Percentiles rank a stretch among this genome's conserved stretches.
phyloP scores from a whole-genome alignment of 163 green algal genomes.

The Dunaliella salina region DNA sequence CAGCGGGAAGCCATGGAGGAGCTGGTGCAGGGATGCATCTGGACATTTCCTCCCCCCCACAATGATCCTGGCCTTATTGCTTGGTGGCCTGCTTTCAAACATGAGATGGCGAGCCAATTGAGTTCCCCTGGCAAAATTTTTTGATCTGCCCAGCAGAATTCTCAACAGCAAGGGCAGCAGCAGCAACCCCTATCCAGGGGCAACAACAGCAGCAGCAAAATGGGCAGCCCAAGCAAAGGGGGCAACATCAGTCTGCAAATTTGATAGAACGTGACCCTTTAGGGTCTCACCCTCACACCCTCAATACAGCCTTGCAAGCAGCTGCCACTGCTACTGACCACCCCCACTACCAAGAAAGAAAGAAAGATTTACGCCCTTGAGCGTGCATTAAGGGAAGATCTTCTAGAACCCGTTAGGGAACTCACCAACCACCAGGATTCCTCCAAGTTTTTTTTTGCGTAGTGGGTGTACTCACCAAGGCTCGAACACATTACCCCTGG shows the following conservation, averaged over 20 bases:
- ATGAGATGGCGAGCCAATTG: not conserved
- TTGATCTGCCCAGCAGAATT: not conserved
- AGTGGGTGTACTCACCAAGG: no score
- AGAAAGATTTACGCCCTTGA: no score
- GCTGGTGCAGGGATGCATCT: not conserved
- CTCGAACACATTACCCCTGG: no score
- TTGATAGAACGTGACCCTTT: no score
- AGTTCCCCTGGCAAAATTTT: not conserved
- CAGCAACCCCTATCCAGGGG: not conserved
- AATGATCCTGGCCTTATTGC: not conserved
- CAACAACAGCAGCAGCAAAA: not conserved
- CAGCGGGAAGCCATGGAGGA: not conserved
- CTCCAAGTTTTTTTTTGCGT: no score
- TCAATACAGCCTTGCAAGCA: no score
- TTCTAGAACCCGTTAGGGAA: no score
- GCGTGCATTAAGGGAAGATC: no score
- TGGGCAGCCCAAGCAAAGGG: not conserved
- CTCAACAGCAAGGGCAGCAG: not conserved
- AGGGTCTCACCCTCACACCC: no score
- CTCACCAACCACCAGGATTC: no score
- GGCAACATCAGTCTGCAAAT: not conserved
- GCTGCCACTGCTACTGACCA: no score
- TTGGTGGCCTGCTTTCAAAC: not conserved
- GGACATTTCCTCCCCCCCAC: not conserved
- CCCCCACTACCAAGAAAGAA: no score